Base-by-base conservation (phyloP, 2,329 filamentous ascomycete genomes). In the Fusarium sp. region DNA sequence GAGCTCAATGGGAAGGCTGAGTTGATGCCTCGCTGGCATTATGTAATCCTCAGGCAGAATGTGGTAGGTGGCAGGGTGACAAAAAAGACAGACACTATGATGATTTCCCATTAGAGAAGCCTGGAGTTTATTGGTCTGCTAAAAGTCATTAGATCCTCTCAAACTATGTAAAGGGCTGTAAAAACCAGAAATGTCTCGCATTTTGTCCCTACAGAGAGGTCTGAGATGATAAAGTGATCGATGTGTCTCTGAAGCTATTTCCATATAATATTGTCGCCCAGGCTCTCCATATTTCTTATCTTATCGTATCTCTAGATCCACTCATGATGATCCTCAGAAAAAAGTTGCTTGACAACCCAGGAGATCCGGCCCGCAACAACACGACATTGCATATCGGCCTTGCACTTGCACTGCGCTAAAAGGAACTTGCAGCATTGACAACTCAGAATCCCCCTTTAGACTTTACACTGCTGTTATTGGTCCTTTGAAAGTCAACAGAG, bases 1-100 rank as follows among this genome's bases (percentile, higher is more conserved):
- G 72, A 80, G 77, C 77, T 80, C 75, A 75, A 70, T 72, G 70
- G 74, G 72, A 78, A 80, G 79, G 80, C 79, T 81, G 79, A 73
- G 71, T 76, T 72, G 78, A 62, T 78, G 77, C 73, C 77, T 82
- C 73, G 72, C 59, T 42, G 52, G 38, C 44, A 69, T 71, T 69
- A 67, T 21, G 37, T 63, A 71, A 71, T 76, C 80, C 78, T 82
- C 73, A 82, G 81, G 80, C 81, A 80, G 54, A 37, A 70, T 4
- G 5, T 10, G 10, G 12, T 19, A n/a, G 15, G 15, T 42, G 12
- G 11, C 5, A 19, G 23, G 52, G n/a, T 45, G 59, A 65, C 39
- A 69, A 12, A 65, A 69, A 60, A 18, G 21, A 9, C 11, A 33
- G 46, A n/a, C 59, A 45, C 23, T 14, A 35, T 21, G n/a, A 51